A percentile compares a stretch with the other conserved stretches of the same genome.
Conservation (phyloP, 106 monocot genomes). For the Acorus calamus region DNA sequence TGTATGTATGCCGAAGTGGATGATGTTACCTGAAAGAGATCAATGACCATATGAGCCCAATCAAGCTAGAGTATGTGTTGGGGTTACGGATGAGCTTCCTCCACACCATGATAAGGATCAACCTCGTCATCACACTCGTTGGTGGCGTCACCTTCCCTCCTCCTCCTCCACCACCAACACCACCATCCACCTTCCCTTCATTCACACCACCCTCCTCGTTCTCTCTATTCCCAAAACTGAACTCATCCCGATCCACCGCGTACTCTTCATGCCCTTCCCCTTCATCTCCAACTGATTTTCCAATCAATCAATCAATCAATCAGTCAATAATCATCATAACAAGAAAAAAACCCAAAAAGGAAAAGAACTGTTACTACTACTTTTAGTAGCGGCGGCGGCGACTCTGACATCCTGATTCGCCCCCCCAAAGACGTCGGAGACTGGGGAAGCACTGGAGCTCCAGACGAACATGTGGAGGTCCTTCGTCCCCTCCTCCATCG, state of each 20-base stretch:
- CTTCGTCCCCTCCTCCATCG: conserved; percentile 16
- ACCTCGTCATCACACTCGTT: conserved; percentile 92
- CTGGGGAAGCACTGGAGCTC: conserved; percentile 91
- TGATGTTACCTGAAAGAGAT: conserved; percentile 86
- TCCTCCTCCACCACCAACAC: background rate
- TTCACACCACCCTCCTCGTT: conserved; percentile 7
- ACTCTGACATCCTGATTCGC: conserved; percentile 39
- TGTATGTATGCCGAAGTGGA: too few relatives aligned
- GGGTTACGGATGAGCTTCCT: conserved; percentile 94
- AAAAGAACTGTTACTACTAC: background rate
- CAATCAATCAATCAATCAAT: background rate
- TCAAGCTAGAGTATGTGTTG: conserved; percentile 91
- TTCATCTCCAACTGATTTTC: background rate
- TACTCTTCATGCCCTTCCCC: conserved; percentile 17
- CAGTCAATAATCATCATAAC: too few relatives aligned
- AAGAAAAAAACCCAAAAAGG: too few relatives aligned
- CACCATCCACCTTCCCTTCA: conserved; percentile 19
- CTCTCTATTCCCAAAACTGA: conserved; percentile 56
- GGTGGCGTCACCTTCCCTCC: conserved; percentile 46
- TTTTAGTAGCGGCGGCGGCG: conserved; percentile 1
- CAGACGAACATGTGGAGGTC: conserved; percentile 96
- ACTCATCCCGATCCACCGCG: conserved; percentile 54
- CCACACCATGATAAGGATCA: conserved; percentile 96
- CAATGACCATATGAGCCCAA: conserved; percentile 77
- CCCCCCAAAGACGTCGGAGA: conserved; percentile 69